Conservation (phyloP, 2,329 filamentous ascomycete genomes). For the Cryphonectria parasitica region DNA sequence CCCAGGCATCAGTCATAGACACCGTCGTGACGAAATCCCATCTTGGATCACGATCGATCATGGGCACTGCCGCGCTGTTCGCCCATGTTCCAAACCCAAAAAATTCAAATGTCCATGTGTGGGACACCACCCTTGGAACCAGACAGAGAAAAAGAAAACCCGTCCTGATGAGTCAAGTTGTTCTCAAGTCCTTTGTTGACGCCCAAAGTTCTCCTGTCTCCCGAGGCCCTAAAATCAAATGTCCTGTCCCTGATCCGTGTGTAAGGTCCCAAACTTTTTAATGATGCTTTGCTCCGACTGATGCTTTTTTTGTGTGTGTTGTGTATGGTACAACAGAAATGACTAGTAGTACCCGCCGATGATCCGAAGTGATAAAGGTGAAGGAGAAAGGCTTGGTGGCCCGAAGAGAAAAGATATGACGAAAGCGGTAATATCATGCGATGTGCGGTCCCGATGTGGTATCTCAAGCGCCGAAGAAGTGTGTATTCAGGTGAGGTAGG, state of each 20-base stretch:
- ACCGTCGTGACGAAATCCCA: background rate
- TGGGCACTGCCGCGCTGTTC: background rate
- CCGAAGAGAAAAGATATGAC: slow-evolving; percentile 11
- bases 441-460: slow-evolving; percentile 21
- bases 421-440: slow-evolving; percentile 12
- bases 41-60: background rate
- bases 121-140: background rate
- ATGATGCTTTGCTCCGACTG: slow-evolving; percentile 37
- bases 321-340: slow-evolving; percentile 30
- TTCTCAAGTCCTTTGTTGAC: background rate
- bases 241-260: slow-evolving; percentile 26
- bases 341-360: slow-evolving; percentile 24
- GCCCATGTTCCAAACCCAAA: background rate
- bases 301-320: slow-evolving; percentile 35
- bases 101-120: background rate
- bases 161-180: slow-evolving; percentile 11
- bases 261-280: slow-evolving; percentile 34
- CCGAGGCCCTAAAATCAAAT: slow-evolving; percentile 19
- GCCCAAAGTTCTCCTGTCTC: background rate
- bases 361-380: slow-evolving; percentile 7
- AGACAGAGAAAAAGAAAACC: background rate
- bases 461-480: slow-evolving; percentile 15
- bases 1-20: slow-evolving; percentile 2
- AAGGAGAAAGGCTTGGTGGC: slow-evolving; percentile 16
- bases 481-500: slow-evolving; percentile 19